phyloP scores from a whole-genome alignment of 1,284 basidiomycete species.

The Phlebopus sp. region DNA sequence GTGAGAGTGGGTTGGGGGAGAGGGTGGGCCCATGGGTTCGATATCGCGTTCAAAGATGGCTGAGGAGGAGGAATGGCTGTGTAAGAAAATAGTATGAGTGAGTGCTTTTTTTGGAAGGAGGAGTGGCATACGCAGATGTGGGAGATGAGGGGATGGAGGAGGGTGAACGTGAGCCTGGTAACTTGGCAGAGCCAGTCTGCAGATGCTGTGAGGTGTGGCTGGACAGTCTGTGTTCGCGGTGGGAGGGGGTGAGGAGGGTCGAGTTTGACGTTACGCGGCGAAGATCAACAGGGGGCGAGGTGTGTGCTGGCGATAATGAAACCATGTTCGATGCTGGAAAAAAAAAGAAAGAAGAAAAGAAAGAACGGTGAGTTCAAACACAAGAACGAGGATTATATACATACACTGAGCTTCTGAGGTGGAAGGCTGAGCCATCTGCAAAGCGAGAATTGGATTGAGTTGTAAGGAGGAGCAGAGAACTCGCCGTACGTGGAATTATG shows the following conservation, averaged over 20 bases:
- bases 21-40: constrained; percentile 56
- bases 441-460: too few relatives aligned
- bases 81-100: constrained; percentile 5
- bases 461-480: too few relatives aligned
- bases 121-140: constrained; percentile 58
- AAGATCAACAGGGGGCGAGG: constrained; percentile 39
- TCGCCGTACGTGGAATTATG: too few relatives aligned
- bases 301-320: constrained; percentile 13
- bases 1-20: constrained; percentile 42
- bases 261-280: constrained; percentile 44
- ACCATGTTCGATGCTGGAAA: constrained; percentile 14
- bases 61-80: constrained; percentile 71
- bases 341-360: neutral
- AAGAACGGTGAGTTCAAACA: neutral
- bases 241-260: constrained; percentile 37
- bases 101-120: constrained; percentile 12
- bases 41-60: constrained; percentile 84
- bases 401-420: too few relatives aligned
- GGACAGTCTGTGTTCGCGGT: constrained; percentile 41
- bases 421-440: neutral
- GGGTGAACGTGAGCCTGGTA: constrained; percentile 59
- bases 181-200: constrained; percentile 35
- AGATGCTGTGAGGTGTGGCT: constrained; percentile 44
- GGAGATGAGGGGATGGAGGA: constrained; percentile 72
- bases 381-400: too few relatives aligned